Evolutionary conservation across 1,284 basidiomycete genomes (phyloP).

Genomic region (Filobasidium uniguttulatum): DNA sequence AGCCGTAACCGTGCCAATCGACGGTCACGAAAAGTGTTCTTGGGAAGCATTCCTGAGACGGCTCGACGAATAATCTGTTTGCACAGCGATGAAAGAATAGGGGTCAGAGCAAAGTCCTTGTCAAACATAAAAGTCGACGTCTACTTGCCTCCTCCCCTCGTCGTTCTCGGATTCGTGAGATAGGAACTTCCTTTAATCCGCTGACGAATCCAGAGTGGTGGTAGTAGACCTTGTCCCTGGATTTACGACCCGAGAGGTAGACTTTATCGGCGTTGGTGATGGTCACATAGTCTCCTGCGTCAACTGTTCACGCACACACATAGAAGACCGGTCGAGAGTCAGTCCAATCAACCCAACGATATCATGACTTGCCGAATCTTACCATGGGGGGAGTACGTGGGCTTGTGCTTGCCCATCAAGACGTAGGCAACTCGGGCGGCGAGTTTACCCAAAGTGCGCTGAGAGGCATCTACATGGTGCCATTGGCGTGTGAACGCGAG

Average conservation of each 20-base stretch:
- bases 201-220: conserved; percentile 90
- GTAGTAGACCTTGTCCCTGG: conserved; percentile 72
- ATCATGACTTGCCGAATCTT: conserved; percentile 26
- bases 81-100: not conserved
- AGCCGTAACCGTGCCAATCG: conserved; percentile 72
- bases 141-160: conserved; percentile 78
- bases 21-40: conserved; percentile 79
- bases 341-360: not conserved
- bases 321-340: not conserved
- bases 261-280: conserved; percentile 81
- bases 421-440: conserved; percentile 86
- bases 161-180: conserved; percentile 62
- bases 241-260: conserved; percentile 79
- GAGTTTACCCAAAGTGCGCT: conserved; percentile 80
- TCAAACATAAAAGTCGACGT: not conserved
- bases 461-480: conserved; percentile 87
- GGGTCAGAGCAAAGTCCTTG: not conserved
- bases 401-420: conserved; percentile 98
- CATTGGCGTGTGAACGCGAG: conserved; percentile 86
- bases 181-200: conserved; percentile 79
- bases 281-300: conserved; percentile 94
- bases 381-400: conserved; percentile 86
- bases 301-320: conserved; percentile 43
- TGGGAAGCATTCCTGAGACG: conserved; percentile 90
- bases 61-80: conserved; percentile 84